Percentiles rank a stretch among this genome's conserved stretches.
These are phyloP conservation scores for Didymosphaeria variabile DNA, from an alignment of 2,329 filamentous ascomycete genomes.

Conservation along the genomic window DNA sequence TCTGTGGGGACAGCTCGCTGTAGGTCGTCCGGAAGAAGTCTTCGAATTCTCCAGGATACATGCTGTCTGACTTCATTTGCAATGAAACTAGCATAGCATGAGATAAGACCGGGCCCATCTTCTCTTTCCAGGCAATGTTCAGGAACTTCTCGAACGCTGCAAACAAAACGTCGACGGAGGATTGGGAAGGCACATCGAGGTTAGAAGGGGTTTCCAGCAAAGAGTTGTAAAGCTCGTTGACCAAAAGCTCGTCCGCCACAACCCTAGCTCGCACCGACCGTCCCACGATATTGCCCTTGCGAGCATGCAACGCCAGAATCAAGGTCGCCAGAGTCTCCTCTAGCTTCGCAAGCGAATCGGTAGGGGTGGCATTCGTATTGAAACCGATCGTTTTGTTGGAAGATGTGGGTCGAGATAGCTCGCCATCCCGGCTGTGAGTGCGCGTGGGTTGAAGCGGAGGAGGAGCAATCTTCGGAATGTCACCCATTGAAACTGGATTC, in stretches of 20 bases:
- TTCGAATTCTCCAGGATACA: conserved; percentile 75
- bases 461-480: conserved; percentile 48
- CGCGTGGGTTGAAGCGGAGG: conserved; percentile 47
- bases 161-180: conserved; percentile 84
- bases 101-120: conserved; percentile 85
- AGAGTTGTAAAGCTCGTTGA: conserved; percentile 91
- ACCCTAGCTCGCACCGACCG: conserved; percentile 76
- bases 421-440: conserved; percentile 47
- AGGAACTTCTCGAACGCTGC: conserved; percentile 94
- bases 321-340: conserved; percentile 89
- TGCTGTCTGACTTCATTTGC: conserved; percentile 70
- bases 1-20: conserved; percentile 64
- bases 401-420: conserved; percentile 42
- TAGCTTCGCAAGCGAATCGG: conserved; percentile 67
- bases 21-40: conserved; percentile 65
- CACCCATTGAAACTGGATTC: conserved; percentile 43
- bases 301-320: conserved; percentile 79
- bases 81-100: conserved; percentile 75
- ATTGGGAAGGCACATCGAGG: conserved; percentile 76
- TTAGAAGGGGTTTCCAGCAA: conserved; percentile 85
- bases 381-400: conserved; percentile 45
- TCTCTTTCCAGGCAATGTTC: conserved; percentile 84
- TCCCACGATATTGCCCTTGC: conserved; percentile 87
- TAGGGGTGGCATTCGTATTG: conserved; percentile 30
- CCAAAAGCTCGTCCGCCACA: conserved; percentile 76